phyloP scores from a whole-genome alignment of 805 yeast species.

The Priceomyces fermenticarens region DNA sequence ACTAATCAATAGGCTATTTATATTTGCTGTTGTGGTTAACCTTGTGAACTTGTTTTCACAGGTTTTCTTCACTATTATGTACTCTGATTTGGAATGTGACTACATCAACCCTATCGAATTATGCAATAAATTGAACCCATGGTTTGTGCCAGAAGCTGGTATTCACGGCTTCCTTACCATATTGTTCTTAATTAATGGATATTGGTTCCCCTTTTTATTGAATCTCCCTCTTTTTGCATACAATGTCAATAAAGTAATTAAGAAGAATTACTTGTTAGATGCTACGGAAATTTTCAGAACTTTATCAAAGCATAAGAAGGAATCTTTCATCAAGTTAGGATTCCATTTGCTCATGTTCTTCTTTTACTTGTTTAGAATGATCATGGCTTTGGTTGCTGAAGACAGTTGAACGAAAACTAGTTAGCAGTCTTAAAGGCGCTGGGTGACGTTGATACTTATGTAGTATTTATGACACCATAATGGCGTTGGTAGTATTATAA shows the following conservation, averaged over 20 bases:
- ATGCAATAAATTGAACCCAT: slow-evolving; percentile 87
- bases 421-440: too few relatives aligned
- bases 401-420: slow-evolving; percentile 22
- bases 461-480: too few relatives aligned
- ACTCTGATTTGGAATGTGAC: slow-evolving; percentile 92
- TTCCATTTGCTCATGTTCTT: slow-evolving; percentile 90
- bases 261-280: slow-evolving; percentile 82
- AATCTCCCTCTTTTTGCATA: slow-evolving; percentile 81
- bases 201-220: slow-evolving; percentile 85
- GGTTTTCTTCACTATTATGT: slow-evolving; percentile 93
- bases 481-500: too few relatives aligned
- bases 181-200: slow-evolving; percentile 78
- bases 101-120: slow-evolving; percentile 96
- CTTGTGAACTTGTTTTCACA: slow-evolving; percentile 87
- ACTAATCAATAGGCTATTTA: slow-evolving; percentile 47
- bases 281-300: slow-evolving; percentile 98
- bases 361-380: slow-evolving; percentile 94
- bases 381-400: slow-evolving; percentile 83
- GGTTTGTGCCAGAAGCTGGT: slow-evolving; percentile 86
- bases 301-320: slow-evolving; percentile 87
- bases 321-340: slow-evolving; percentile 84
- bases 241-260: slow-evolving; percentile 75
- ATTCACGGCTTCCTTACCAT: slow-evolving; percentile 70
- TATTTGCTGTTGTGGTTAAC: slow-evolving; percentile 77
- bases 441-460: too few relatives aligned